Evolutionary conservation across 768 basidiomycete species (phyloP).

Genomic region (Xerocomellus chrysenteron): DNA sequence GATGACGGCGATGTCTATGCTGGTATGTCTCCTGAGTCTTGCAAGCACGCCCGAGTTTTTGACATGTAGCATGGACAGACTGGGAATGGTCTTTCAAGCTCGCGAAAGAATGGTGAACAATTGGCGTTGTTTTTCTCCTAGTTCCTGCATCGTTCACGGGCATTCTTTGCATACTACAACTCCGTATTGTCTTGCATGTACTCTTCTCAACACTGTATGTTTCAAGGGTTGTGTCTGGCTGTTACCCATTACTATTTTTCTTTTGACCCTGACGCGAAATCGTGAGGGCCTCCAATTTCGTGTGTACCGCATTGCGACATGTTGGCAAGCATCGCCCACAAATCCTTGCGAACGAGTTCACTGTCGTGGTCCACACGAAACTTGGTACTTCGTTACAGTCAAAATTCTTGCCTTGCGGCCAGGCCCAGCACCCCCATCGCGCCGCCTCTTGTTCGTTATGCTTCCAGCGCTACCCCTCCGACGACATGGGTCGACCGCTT

Average conservation of each 20-base stretch:
- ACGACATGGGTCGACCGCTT: constrained; percentile 67
- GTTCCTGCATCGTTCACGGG: constrained; percentile 25
- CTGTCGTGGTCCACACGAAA: not conserved
- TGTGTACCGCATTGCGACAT: constrained; percentile 1
- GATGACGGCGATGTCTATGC: constrained; percentile 83
- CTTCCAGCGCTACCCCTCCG: constrained; percentile 19
- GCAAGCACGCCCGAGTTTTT: not conserved
- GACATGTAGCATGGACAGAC: constrained; percentile 19
- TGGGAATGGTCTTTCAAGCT: constrained; percentile 84
- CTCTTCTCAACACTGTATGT: constrained; percentile 20
- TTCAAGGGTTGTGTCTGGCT: constrained; percentile 8
- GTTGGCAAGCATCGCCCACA: constrained; percentile 7
- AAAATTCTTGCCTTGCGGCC: not conserved
- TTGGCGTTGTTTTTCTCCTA: constrained; percentile 6
- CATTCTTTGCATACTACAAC: constrained; percentile 30
- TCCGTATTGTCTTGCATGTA: constrained; percentile 29
- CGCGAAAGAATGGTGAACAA: constrained; percentile 81
- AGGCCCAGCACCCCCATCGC: not conserved
- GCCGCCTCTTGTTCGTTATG: constrained; percentile 13
- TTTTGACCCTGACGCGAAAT: not conserved
- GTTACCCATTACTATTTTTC: constrained; percentile 6
- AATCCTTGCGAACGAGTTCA: not conserved
- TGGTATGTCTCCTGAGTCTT: constrained; percentile 46
- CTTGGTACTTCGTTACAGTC: not conserved
- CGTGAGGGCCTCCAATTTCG: not conserved